Percentiles rank a stretch among this genome's conserved stretches.
Conservation (phyloP, 805 yeast species). For the Metschnikowia aberdeeniae region DNA sequence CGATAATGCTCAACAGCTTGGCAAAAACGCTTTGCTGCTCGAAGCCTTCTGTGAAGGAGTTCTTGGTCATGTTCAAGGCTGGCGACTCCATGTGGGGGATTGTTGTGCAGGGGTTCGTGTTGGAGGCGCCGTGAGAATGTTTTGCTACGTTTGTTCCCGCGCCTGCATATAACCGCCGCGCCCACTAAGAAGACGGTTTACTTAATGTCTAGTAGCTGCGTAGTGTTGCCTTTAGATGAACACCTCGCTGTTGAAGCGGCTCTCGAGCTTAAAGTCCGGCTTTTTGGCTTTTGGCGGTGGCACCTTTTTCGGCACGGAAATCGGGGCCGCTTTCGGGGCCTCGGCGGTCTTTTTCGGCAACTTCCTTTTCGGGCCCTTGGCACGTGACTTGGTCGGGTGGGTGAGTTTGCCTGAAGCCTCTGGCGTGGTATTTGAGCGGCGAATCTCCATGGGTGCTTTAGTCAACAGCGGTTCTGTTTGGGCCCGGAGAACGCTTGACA, state of each 20-base stretch:
- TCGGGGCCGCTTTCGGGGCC: not conserved
- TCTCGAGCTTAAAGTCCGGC: constrained; percentile 10
- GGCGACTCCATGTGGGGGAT: not conserved
- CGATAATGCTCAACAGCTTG: constrained; percentile 1
- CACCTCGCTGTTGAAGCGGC: constrained; percentile 29
- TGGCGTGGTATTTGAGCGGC: constrained; percentile 9
- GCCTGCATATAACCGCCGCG: not conserved
- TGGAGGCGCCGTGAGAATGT: not conserved
- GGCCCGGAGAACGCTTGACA: constrained; percentile 27
- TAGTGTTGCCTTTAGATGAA: constrained; percentile 19
- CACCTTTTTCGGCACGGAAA: constrained; percentile 3
- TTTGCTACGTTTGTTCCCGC: not conserved
- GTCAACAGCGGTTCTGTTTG: constrained; percentile 24
- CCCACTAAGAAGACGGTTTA: not conserved
- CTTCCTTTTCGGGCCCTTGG: constrained; percentile 51
- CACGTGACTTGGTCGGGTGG: constrained; percentile 44
- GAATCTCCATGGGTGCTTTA: not conserved
- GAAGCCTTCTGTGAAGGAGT: constrained; percentile 3
- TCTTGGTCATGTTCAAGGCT: constrained; percentile 3
- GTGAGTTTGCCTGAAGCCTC: constrained; percentile 23
- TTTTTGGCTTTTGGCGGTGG: constrained; percentile 18
- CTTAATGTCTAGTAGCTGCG: not conserved
- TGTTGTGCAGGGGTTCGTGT: not conserved
- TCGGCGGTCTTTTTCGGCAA: constrained; percentile 30
- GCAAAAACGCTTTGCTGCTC: not conserved